Base-by-base conservation (phyloP, 2,329 filamentous ascomycete genomes). In the Aspergillus floridensis region DNA sequence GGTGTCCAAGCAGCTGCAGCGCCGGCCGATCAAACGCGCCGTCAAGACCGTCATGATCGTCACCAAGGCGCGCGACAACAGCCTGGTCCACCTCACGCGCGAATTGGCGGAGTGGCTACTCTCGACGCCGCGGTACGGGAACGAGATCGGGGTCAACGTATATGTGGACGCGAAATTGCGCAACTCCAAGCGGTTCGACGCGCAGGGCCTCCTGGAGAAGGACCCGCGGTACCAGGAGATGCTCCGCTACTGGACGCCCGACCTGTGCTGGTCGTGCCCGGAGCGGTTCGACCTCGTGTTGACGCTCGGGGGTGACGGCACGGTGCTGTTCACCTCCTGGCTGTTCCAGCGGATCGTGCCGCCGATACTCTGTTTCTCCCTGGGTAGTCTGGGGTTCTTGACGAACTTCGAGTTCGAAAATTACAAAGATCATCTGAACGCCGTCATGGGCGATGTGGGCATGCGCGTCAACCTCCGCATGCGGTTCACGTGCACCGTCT, bases 391-490 rank as follows among this genome's bases (percentile, higher is more conserved):
- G 2, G 95, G 95, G 0, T 99, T 99, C 70, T 80, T 99, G 62
- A 98, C 95, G 14, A 98, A 97, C 72, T 98, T 98, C 73, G 93
- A 98, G 73, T 99, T 95, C 72, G 86, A 91, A 62, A 85, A 88
- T 67, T 97, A 96, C 81, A 92, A 92, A 76, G 83, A 90, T 60
- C 91, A 96, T 70, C 84, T 99, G 35, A 89, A 91, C 76, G 88
- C 87, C 56, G 86, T 98, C 66, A 96, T 99, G 92, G 92, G 92
- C 61, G 91, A 96, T 59, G 86, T 90, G 1, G 95, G 95, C 58
- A 98, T 99, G 93, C 89, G 93, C 56, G 93, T 98, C 61, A 98
- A 96, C 72, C 82, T 99, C 67, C 92, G 95, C 66, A 99, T 99
- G 95, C 90, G 95, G 63, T 99, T 99, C 76, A 99, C 95, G 16